These are phyloP conservation scores for Golubevia sp. DNA, from an alignment of 1,284 basidiomycete species.

Conservation along the genomic window DNA sequence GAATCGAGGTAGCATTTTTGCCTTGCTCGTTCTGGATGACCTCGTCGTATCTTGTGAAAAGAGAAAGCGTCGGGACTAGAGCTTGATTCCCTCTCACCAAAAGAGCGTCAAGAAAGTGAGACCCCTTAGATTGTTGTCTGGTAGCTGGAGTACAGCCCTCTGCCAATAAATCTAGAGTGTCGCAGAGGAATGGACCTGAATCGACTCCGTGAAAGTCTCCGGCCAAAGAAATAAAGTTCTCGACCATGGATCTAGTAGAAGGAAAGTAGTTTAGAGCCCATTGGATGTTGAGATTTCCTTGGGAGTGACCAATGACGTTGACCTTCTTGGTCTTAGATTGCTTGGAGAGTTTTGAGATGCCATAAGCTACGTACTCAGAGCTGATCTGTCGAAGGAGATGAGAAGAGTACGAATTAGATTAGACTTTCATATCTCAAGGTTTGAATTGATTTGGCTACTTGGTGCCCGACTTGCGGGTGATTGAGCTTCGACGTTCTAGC, in stretches of 20 bases:
- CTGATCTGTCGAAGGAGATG: conserved; percentile 7
- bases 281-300: conserved; percentile 52
- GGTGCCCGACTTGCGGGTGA: not conserved
- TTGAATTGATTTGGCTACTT: not conserved
- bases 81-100: conserved; percentile 32
- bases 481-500: not conserved
- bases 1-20: conserved; percentile 7
- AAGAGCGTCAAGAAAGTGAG: conserved; percentile 44
- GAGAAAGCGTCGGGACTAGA: conserved; percentile 42
- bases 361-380: conserved; percentile 58
- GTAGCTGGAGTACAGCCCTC: conserved; percentile 27
- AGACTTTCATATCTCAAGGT: not conserved
- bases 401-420: not conserved
- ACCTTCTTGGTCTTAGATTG: conserved; percentile 46
- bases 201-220: conserved; percentile 52
- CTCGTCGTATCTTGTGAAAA: conserved; percentile 36
- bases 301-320: conserved; percentile 54
- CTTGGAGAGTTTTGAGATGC: conserved; percentile 37
- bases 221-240: conserved; percentile 46
- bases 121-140: conserved; percentile 48
- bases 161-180: conserved; percentile 12
- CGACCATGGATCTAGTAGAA: conserved; percentile 13
- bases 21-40: conserved; percentile 44
- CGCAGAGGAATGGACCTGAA: conserved; percentile 25
- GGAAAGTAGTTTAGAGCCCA: conserved; percentile 42